These are phyloP conservation scores for Ceratocystis lukuohia DNA, from an alignment of 2,329 filamentous ascomycete genomes.

Conservation along the genomic window DNA sequence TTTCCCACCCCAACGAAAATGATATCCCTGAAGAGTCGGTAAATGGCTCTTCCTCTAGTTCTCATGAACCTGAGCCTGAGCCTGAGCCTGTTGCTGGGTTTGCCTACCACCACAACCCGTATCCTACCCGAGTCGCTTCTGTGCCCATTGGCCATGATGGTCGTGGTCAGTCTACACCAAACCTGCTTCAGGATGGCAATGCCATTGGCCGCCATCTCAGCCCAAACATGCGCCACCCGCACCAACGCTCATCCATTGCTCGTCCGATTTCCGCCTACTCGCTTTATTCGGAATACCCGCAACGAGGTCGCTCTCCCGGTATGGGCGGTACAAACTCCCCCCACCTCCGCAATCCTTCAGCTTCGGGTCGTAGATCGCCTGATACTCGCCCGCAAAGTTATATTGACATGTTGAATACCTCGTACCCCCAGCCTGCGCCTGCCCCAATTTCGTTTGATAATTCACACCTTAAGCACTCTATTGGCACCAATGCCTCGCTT, in stretches of 20 bases:
- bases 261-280: constrained; percentile 70
- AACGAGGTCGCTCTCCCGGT: constrained; percentile 48
- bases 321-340: constrained; percentile 28
- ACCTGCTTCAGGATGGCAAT: constrained; percentile 35
- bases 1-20: constrained; percentile 36
- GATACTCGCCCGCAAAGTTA: constrained; percentile 42
- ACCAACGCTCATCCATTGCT: constrained; percentile 44
- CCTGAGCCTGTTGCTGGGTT: constrained; percentile 41
- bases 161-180: constrained; percentile 38
- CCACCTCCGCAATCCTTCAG: constrained; percentile 36
- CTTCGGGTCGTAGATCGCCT: constrained; percentile 41
- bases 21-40: constrained; percentile 29
- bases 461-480: constrained; percentile 58
- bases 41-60: constrained; percentile 36
- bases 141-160: constrained; percentile 31
- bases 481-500: constrained; percentile 82
- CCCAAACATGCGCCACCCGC: constrained; percentile 37
- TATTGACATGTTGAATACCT: constrained; percentile 49
- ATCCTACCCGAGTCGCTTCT: constrained; percentile 31
- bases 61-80: constrained; percentile 32
- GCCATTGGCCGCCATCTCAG: constrained; percentile 49
- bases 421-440: constrained; percentile 65
- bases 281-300: constrained; percentile 52
- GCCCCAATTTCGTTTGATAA: constrained; percentile 65
- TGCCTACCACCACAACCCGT: constrained; percentile 49